Evolutionary conservation across 2,329 filamentous ascomycete species (phyloP).

Genomic region (Fusarium incarnatum): DNA sequence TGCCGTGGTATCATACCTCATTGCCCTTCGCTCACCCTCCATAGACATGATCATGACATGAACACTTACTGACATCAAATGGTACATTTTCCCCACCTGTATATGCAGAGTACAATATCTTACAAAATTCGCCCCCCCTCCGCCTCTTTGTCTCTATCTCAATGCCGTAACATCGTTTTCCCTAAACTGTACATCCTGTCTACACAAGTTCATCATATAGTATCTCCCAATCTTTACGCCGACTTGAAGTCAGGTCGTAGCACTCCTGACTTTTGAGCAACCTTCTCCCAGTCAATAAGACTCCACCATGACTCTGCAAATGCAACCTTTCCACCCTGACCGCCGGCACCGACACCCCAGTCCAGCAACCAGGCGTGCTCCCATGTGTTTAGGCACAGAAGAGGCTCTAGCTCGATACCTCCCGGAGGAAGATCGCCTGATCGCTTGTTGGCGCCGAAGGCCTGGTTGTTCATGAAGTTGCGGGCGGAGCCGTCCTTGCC

Average conservation of each 20-base stretch:
- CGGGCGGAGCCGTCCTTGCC: constrained; percentile 54
- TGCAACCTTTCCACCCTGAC: constrained; percentile 76
- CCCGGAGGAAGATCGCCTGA: constrained; percentile 66
- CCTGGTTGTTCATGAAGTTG: constrained; percentile 55
- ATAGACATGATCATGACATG: neutral
- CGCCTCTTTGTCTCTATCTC: constrained; percentile 23
- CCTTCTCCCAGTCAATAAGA: constrained; percentile 84
- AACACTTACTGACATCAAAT: constrained; percentile 38
- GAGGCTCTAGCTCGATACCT: constrained; percentile 75
- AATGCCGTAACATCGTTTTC: constrained; percentile 34
- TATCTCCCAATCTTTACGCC: constrained; percentile 15
- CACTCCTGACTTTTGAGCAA: constrained; percentile 60
- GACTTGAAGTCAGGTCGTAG: constrained; percentile 52
- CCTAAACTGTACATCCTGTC: constrained; percentile 15
- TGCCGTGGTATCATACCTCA: neutral
- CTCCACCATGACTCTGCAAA: constrained; percentile 90
- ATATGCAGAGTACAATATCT: constrained; percentile 51
- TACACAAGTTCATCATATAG: neutral
- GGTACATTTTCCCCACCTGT: constrained; percentile 47
- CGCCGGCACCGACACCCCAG: constrained; percentile 70
- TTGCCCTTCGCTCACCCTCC: neutral
- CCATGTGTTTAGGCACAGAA: constrained; percentile 96
- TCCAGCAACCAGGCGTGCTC: constrained; percentile 92
- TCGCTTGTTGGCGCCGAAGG: constrained; percentile 47
- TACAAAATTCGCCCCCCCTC: constrained; percentile 43